phyloP scores from a whole-genome alignment of 2,329 filamentous ascomycete species.

The Aspergillus sp. region DNA sequence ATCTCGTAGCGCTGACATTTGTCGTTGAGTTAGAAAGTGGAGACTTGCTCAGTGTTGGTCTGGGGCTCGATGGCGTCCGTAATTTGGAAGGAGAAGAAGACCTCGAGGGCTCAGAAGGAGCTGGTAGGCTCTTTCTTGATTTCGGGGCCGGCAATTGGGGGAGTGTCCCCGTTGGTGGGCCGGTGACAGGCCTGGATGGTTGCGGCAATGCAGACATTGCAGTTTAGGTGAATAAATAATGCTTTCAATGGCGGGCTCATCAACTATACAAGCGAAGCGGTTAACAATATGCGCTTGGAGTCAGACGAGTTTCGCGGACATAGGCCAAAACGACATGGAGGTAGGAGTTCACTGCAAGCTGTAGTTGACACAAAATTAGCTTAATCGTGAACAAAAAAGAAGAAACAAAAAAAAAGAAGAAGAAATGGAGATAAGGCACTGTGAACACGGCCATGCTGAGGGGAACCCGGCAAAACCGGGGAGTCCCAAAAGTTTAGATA shows the following conservation, averaged over 20 bases:
- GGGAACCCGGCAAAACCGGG: background rate
- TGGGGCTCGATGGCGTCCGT: slow-evolving; percentile 59
- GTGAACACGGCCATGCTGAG: background rate
- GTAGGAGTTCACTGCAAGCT: background rate
- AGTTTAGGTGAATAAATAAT: background rate
- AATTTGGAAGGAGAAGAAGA: slow-evolving; percentile 51
- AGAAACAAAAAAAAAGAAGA: no score
- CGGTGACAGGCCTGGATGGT: slow-evolving; percentile 60
- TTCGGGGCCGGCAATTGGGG: slow-evolving; percentile 74
- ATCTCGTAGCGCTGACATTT: slow-evolving; percentile 57
- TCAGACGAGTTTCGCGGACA: background rate
- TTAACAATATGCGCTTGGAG: background rate
- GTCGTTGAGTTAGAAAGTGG: slow-evolving; percentile 50
- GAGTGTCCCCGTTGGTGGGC: slow-evolving; percentile 69
- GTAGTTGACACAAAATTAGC: background rate
- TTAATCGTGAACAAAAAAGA: background rate
- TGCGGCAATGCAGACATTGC: slow-evolving; percentile 63
- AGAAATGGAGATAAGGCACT: background rate
- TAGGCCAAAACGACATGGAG: background rate
- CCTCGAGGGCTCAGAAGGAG: slow-evolving; percentile 47
- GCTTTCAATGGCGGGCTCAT: background rate
- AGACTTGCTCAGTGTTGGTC: slow-evolving; percentile 52
- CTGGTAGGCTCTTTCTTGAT: slow-evolving; percentile 65
- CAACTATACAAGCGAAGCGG: background rate
- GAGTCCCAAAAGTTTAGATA: no score